Evolutionary conservation across 208 protist genomes (phyloP), one percentile per base, ranked within the genome.

Genomic region (Blastocrithidia nonstop): DNA sequence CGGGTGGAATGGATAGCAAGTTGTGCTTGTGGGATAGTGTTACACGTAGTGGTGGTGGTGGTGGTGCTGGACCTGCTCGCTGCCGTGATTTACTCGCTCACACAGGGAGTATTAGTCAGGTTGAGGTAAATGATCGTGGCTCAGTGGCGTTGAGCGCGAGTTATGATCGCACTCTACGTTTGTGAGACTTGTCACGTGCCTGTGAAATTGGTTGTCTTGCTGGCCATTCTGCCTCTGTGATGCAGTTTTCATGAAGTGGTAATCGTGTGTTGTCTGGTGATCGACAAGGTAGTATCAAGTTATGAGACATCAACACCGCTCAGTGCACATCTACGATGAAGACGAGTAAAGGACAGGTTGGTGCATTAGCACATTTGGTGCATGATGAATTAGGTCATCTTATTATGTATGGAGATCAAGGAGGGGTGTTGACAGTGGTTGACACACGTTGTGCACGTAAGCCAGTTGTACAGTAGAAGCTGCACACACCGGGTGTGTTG

Each of bases 1-100:
- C 77, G 2, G 85, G 85, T 11, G 85, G 81, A 8, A 90, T 90
- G 85, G 85, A 93, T 58, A 79, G 64, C 33, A 91, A 91, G 61
- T 48, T 93, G 48, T 93, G 85, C 50, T 57, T 93, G n/a, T 93
- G 85, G 85, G 55, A 67, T 37, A 58, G 59, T 28, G 50, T 64
- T 23, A 31, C 19, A 5, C 37, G 49, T 20, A n/a, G n/a, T n/a
- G n/a, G n/a, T n/a, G n/a, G n/a, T n/a, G 60, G 7, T 28, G 27
- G 27, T n/a, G 24, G 40, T 5, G 38, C 40, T 3, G 61, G 67
- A 0, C 57, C 61, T 2, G 66, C 61, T 2, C 67, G 81, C 9
- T 93, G 85, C 58, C 57, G 57, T 7, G 81, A 93, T 36, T 50
- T 93, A 1, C 59, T 87, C 1, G 84, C 74, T 7, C 84, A 93